phyloP scores from a whole-genome alignment of 2,329 filamentous ascomycete genomes.

The Alternaria rosae region DNA sequence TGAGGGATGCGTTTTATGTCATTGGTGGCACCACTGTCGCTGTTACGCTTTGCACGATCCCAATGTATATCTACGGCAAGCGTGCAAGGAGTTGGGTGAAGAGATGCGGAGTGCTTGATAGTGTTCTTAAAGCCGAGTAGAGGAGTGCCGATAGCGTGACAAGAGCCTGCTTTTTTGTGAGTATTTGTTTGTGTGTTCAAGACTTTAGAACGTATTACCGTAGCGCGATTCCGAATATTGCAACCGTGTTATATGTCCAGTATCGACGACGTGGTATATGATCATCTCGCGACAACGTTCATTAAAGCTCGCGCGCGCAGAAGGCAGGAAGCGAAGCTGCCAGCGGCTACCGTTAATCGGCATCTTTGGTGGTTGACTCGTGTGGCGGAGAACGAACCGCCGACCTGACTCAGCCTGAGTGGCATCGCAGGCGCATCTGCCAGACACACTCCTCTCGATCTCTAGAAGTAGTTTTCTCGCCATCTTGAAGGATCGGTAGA shows the following conservation, averaged over 20 bases:
- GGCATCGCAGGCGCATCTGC: neutral
- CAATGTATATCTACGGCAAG: slow-evolving; percentile 39
- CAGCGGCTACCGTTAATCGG: neutral
- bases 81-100: slow-evolving; percentile 44
- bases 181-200: neutral
- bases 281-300: too few relatives aligned
- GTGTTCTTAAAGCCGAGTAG: slow-evolving; percentile 18
- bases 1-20: slow-evolving; percentile 27
- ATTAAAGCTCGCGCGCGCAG: too few relatives aligned
- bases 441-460: neutral
- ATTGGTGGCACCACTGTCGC: slow-evolving; percentile 31
- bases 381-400: neutral
- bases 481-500: neutral
- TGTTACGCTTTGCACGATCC: slow-evolving; percentile 31
- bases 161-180: neutral
- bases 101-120: slow-evolving; percentile 28
- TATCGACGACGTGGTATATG: too few relatives aligned
- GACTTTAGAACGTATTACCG: neutral
- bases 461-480: slow-evolving; percentile 9
- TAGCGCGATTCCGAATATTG: neutral
- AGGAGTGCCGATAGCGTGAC: too few relatives aligned
- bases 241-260: neutral
- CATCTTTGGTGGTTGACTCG: neutral
- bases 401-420: neutral
- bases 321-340: too few relatives aligned